Evolutionary conservation across 805 yeast genomes (phyloP).

Genomic region (Pichia nanzhaoensis): DNA sequence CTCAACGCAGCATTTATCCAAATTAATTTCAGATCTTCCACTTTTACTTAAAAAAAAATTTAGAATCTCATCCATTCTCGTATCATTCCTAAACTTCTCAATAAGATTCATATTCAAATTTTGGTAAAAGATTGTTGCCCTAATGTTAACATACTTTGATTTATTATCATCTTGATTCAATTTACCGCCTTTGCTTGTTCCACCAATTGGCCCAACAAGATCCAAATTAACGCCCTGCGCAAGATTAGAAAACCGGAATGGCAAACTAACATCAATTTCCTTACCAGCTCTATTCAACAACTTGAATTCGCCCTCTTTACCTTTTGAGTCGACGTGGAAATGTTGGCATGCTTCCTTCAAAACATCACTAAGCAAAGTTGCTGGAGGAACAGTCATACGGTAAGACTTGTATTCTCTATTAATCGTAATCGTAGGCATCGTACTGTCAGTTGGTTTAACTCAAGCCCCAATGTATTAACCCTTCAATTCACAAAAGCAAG

Average conservation of each 20-base stretch:
- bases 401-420: background rate
- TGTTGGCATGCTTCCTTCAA: constrained; percentile 27
- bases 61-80: background rate
- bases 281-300: constrained; percentile 5
- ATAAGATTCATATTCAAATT: background rate
- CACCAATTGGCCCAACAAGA: constrained; percentile 14
- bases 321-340: constrained; percentile 24
- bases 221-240: constrained; percentile 39
- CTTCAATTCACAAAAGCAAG: too few species aligned
- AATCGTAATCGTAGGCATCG: constrained; percentile 1
- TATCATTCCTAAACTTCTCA: background rate
- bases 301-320: background rate
- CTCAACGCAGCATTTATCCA: background rate
- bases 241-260: constrained; percentile 36
- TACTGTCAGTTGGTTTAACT: background rate
- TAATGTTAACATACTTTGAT: background rate
- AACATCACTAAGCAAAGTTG: constrained; percentile 31
- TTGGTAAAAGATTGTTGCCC: background rate
- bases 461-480: too few species aligned
- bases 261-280: constrained; percentile 32
- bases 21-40: too few species aligned
- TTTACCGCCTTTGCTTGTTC: background rate
- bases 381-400: constrained; percentile 1
- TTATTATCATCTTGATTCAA: background rate
- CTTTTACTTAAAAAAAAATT: background rate